These are phyloP conservation scores for Boletus smithii DNA, from an alignment of 1,284 basidiomycete genomes.

Conservation along the genomic window DNA sequence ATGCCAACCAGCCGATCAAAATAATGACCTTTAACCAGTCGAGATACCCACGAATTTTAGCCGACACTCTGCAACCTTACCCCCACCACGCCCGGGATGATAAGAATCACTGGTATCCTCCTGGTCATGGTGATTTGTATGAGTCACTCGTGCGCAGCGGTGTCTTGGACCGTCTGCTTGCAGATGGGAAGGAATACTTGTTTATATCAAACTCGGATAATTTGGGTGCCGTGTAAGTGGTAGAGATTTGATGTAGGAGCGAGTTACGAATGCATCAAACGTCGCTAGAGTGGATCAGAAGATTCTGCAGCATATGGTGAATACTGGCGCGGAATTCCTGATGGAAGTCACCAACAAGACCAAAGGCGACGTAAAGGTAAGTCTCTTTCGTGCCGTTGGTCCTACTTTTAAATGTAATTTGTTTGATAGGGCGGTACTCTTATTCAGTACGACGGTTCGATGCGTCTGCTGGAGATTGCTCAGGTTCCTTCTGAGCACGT, in stretches of 20 bases:
- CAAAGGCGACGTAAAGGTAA: conserved; percentile 84
- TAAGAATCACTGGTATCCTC: conserved; percentile 97
- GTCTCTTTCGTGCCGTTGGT: background rate
- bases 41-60: conserved; percentile 92
- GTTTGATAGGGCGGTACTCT: conserved; percentile 83
- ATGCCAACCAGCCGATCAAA: conserved; percentile 90
- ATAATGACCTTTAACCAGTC: conserved; percentile 96
- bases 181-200: conserved; percentile 96
- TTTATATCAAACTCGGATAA: conserved; percentile 99
- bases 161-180: conserved; percentile 88
- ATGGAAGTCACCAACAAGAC: conserved; percentile 99
- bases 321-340: conserved; percentile 82
- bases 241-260: conserved; percentile 56
- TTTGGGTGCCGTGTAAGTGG: conserved; percentile 91
- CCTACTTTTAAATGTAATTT: background rate
- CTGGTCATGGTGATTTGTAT: conserved; percentile 96
- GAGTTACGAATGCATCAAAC: conserved; percentile 16
- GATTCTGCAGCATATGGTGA: conserved; percentile 87
- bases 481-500: conserved; percentile 97
- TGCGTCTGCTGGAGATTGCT: conserved; percentile 95
- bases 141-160: conserved; percentile 92
- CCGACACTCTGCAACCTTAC: conserved; percentile 86
- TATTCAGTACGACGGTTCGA: conserved; percentile 94
- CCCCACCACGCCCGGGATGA: conserved; percentile 63
- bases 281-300: conserved; percentile 64